Evolutionary conservation across 176 grass and related monocot genomes (phyloP), one percentile per base, ranked within the genome.

Genomic region (Hordeum marinum): DNA sequence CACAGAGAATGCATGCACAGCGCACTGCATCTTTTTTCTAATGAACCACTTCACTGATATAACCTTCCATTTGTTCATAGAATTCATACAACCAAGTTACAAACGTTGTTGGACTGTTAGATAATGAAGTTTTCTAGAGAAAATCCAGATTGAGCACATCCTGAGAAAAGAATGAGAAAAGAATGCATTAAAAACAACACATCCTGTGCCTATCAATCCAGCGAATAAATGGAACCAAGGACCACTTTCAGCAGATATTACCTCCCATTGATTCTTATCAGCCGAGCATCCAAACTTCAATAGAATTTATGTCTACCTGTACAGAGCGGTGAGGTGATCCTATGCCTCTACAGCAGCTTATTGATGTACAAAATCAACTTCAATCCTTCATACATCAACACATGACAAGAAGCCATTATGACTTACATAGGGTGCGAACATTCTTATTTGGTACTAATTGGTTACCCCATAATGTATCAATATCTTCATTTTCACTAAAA

Each of bases 231-330:
- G 65, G 68, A 84, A 59, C 46, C 75, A 75, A 74, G 89, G 84
- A 80, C 80, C 89, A 90, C 84, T 67, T 83, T 79, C 75, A 87
- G 84, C 59, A 90, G 58, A 83, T 60, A 90, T 79, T 65, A 73
- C 58, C 60, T 67, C 66, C 68, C 34, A 43, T 71, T 74, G 11
- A 82, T 79, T 74, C 45, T 78, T 54, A 61, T 79, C 45, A 80
- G 77, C n/a, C 20, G 39, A 71, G 27, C 24, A 68, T 46, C 34
- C 26, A 32, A 67, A 80, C 65, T 50, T 83, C 37, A 75, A 87
- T 48, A 60, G 45, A 83, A 73, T 87, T 90, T 90, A 87, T 90
- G 79, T 26, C 66, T 46, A 26, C 57, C 21, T 73, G 66, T 79
- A 86, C 73, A 90, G 11, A 86, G 46, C 79, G 35, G 57, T 55